Conservation (phyloP, 2,329 filamentous ascomycete genomes). For the Pseudohalonectria lignicola region DNA sequence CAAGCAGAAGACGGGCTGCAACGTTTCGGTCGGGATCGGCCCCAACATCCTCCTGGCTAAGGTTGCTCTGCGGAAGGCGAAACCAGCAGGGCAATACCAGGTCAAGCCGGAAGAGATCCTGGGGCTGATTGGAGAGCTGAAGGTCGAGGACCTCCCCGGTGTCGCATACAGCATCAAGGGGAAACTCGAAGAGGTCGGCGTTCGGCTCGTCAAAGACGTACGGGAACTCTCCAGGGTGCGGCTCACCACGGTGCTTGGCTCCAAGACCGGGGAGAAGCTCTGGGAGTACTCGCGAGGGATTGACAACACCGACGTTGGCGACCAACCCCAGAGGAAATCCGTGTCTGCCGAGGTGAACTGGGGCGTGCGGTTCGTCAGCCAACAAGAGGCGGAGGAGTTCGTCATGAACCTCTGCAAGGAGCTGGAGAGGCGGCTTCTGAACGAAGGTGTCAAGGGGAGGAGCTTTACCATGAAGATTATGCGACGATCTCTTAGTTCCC, state of each 20-base stretch:
- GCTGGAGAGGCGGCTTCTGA: constrained; percentile 66
- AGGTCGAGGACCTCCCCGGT: constrained; percentile 74
- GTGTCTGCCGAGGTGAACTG: constrained; percentile 97
- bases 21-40: constrained; percentile 88
- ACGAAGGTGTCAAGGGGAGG: constrained; percentile 76
- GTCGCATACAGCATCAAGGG: constrained; percentile 84
- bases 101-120: constrained; percentile 72
- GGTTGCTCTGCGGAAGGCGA: constrained; percentile 79
- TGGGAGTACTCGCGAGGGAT: constrained; percentile 87
- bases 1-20: constrained; percentile 66
- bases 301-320: constrained; percentile 74
- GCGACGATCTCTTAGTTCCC: constrained; percentile 75
- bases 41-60: constrained; percentile 86
- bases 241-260: constrained; percentile 63
- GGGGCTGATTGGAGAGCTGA: constrained; percentile 64
- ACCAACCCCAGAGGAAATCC: constrained; percentile 78
- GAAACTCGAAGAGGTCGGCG: constrained; percentile 78
- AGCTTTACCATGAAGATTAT: constrained; percentile 94
- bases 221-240: constrained; percentile 66
- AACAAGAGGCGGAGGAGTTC: constrained; percentile 90
- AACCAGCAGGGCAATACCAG: constrained; percentile 87
- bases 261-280: constrained; percentile 85
- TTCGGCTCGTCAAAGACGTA: constrained; percentile 75
- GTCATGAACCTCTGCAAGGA: constrained; percentile 76
- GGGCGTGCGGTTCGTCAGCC: constrained; percentile 90